Base-by-base conservation (phyloP, 208 protist genomes). In the Porcisia deanei region DNA sequence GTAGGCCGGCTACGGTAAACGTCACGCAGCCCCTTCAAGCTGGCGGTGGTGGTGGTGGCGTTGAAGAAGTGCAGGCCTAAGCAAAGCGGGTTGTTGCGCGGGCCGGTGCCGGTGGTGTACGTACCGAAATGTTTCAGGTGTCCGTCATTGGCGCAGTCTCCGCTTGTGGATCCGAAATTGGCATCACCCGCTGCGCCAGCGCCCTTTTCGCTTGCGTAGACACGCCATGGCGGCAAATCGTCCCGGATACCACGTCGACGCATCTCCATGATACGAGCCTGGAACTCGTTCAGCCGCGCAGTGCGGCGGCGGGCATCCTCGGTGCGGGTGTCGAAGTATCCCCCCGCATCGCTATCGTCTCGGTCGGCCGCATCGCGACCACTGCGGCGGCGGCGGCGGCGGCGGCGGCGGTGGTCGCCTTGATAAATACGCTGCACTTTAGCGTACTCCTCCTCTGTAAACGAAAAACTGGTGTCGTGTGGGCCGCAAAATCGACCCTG, bases 371-470 rank as follows among this genome's bases (percentile, higher is more conserved):
- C 63, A 66, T 43, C 7, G 25, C 41, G 34, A 2, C 25, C 30
- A 4, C 30, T 64, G 10, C 1, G 5, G 45, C 25, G 4, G 22
- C 65, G 67, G 34, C 41, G 43, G 14, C 47, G 64, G 6, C 79
- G 64, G 6, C 79, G 72, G 0, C 71, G 66, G 12, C 25, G 41
- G 41, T 43, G 76, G 34, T 73, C 71, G 5, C 83, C 80, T 43
- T 86, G 52, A 65, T 94, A 94, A 7, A 80, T 77, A 0, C 75
- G 72, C 72, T 87, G 78, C 25, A 85, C 90, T 70, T 86, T 86
- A 54, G 73, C 73, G 66, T 85, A 83, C 64, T 80, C 83, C 34
- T 83, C 83, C 30, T 79, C 75, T 9, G 79, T 86, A 57, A 80
- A 85, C n/a, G 72, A 16, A 16, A 85, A 86, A 45, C 78, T 30